A percentile compares a stretch with the other conserved stretches of the same genome.
Evolutionary conservation across 352 stramenopile genomes (phyloP).

Genomic region (Phytophthora ohioensis): DNA sequence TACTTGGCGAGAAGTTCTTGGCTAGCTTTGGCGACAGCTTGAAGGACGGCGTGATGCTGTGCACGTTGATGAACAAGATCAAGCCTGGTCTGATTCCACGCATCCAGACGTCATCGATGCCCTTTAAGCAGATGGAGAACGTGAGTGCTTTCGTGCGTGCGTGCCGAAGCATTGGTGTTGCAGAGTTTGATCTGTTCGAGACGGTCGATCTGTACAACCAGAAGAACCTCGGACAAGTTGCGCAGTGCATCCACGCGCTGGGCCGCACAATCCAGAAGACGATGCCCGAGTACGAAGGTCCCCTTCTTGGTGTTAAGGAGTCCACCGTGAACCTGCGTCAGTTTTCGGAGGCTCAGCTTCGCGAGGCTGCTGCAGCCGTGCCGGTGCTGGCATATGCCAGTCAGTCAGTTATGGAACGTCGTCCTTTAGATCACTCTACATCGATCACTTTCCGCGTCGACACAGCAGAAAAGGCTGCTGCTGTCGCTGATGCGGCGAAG

Average conservation of each 20-base stretch:
- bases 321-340: conserved; percentile 69
- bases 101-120: conserved; percentile 76
- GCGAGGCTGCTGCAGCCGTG: conserved; percentile 64
- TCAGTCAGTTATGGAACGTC: conserved; percentile 71
- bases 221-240: conserved; percentile 88
- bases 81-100: conserved; percentile 59
- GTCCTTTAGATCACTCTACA: conserved; percentile 68
- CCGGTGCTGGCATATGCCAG: conserved; percentile 66
- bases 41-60: conserved; percentile 86
- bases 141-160: conserved; percentile 84
- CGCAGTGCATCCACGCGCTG: conserved; percentile 87
- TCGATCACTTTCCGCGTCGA: conserved; percentile 78
- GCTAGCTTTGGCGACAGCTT: conserved; percentile 74
- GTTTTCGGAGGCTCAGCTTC: conserved; percentile 74
- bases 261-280: conserved; percentile 82
- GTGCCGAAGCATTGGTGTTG: conserved; percentile 83
- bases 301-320: conserved; percentile 78
- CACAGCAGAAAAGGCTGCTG: conserved; percentile 37
- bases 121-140: conserved; percentile 95
- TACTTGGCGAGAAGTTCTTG: conserved; percentile 77
- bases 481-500: conserved; percentile 41
- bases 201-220: conserved; percentile 91
- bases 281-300: conserved; percentile 71
- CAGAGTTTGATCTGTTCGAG: conserved; percentile 92
- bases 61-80: conserved; percentile 80